phyloP scores from a whole-genome alignment of 768 basidiomycete genomes.

The Kwoniella dendrophila region DNA sequence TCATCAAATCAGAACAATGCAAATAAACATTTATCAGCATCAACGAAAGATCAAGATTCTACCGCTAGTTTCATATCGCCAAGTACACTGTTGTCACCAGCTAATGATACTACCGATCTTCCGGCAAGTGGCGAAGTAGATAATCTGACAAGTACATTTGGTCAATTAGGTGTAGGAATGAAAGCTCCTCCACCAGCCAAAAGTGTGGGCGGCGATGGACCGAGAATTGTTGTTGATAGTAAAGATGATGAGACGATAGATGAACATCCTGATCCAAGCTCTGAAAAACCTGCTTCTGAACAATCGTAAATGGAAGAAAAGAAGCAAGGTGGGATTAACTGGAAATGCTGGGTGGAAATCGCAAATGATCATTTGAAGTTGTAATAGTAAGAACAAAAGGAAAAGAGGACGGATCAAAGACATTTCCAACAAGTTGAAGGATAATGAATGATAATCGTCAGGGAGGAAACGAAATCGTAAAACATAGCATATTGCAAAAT shows the following conservation, averaged over 20 bases:
- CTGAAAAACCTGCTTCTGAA: no score
- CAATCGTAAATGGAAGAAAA: not conserved
- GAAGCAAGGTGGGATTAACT: no score
- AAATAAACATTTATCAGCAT: slow-evolving; percentile 4
- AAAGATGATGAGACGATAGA: slow-evolving; percentile 1
- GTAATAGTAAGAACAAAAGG: no score
- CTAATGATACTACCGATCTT: slow-evolving; percentile 16
- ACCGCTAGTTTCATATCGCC: slow-evolving; percentile 49
- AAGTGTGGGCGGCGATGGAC: slow-evolving; percentile 22
- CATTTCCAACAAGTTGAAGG: no score
- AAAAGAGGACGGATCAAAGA: no score
- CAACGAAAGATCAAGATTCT: slow-evolving; percentile 4
- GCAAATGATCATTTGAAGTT: no score
- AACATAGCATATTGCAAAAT: no score
- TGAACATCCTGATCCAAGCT: slow-evolving; percentile 31
- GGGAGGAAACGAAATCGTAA: no score
- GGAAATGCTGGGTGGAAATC: no score
- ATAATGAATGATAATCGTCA: no score
- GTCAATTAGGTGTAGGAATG: slow-evolving; percentile 21
- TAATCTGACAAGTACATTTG: slow-evolving; percentile 32
- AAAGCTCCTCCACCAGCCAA: slow-evolving; percentile 15
- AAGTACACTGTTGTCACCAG: slow-evolving; percentile 44
- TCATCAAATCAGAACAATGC: no score
- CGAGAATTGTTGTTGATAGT: slow-evolving; percentile 8
- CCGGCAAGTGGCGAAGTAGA: slow-evolving; percentile 24